phyloP scores from a whole-genome alignment of 352 stramenopile species.

The Pythium sp. region DNA sequence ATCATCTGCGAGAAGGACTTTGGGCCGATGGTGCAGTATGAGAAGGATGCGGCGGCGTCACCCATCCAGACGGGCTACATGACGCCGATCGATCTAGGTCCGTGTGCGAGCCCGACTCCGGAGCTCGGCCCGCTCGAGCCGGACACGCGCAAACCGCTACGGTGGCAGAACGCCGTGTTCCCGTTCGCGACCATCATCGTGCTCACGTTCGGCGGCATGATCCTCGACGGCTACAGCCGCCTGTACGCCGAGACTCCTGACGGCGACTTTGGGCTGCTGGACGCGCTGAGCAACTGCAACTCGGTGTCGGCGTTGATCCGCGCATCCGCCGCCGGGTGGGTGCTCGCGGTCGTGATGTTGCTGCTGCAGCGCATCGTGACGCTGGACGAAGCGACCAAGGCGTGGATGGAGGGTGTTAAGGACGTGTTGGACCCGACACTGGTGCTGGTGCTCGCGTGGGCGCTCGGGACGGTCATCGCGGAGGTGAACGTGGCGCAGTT shows the following conservation, averaged over 20 bases:
- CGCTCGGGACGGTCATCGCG: conserved; percentile 80
- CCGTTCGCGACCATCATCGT: conserved; percentile 82
- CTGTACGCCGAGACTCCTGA: conserved; percentile 46
- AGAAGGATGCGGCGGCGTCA: conserved; percentile 74
- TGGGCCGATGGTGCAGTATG: conserved; percentile 84
- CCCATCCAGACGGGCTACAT: conserved; percentile 63
- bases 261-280: conserved; percentile 49
- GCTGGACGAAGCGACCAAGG: conserved; percentile 84
- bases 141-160: conserved; percentile 65
- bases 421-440: conserved; percentile 90
- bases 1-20: conserved; percentile 89
- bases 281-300: conserved; percentile 77
- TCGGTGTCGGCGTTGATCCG: conserved; percentile 77
- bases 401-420: conserved; percentile 90
- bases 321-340: conserved; percentile 71
- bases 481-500: conserved; percentile 84
- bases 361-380: conserved; percentile 82
- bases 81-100: conserved; percentile 55
- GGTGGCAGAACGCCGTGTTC: conserved; percentile 84
- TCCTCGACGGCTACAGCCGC: conserved; percentile 71
- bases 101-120: conserved; percentile 66
- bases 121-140: conserved; percentile 71
- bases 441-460: conserved; percentile 89
- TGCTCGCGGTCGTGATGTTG: conserved; percentile 69
- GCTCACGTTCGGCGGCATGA: conserved; percentile 86